phyloP scores from a whole-genome alignment of 257 asterid species.

The Penstemon barbatus region DNA sequence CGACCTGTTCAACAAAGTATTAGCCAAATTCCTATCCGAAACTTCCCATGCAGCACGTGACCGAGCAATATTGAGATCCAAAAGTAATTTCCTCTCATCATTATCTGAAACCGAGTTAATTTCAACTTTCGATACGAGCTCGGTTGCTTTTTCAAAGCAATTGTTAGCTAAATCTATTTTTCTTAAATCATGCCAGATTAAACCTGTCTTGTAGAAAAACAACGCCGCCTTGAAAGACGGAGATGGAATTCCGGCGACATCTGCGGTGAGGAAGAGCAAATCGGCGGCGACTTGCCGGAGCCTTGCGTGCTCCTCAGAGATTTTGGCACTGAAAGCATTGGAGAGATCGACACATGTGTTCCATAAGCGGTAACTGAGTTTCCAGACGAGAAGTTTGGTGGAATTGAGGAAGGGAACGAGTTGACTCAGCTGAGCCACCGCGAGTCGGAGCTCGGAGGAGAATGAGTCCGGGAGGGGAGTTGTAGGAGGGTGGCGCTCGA shows the following conservation, averaged over 20 bases:
- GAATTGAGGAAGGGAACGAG: slow-evolving; percentile 76
- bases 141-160: slow-evolving; percentile 93
- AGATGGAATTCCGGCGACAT: slow-evolving; percentile 78
- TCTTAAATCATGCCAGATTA: slow-evolving; percentile 71
- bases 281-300: slow-evolving; percentile 91
- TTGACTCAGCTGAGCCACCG: slow-evolving; percentile 51
- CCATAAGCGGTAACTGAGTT: slow-evolving; percentile 95
- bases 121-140: slow-evolving; percentile 64
- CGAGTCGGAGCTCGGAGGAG: slow-evolving; percentile 56
- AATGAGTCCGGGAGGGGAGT: slow-evolving; percentile 58
- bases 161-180: slow-evolving; percentile 63
- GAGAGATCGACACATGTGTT: slow-evolving; percentile 86
- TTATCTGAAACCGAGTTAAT: slow-evolving; percentile 44
- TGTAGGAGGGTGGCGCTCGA: slow-evolving; percentile 54
- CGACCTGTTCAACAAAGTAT: slow-evolving; percentile 77
- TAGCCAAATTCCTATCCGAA: slow-evolving; percentile 64
- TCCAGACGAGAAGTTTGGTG: slow-evolving; percentile 69
- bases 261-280: slow-evolving; percentile 61
- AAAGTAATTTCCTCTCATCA: slow-evolving; percentile 64
- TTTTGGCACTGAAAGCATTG: slow-evolving; percentile 52
- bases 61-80: slow-evolving; percentile 78
- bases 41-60: slow-evolving; percentile 89
- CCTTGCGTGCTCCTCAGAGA: slow-evolving; percentile 67
- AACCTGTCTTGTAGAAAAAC: slow-evolving; percentile 82
- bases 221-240: slow-evolving; percentile 70